Evolutionary conservation across 2,329 filamentous ascomycete species (phyloP), one percentile per base, ranked within the genome.

Genomic region (Arthroderma sp.): DNA sequence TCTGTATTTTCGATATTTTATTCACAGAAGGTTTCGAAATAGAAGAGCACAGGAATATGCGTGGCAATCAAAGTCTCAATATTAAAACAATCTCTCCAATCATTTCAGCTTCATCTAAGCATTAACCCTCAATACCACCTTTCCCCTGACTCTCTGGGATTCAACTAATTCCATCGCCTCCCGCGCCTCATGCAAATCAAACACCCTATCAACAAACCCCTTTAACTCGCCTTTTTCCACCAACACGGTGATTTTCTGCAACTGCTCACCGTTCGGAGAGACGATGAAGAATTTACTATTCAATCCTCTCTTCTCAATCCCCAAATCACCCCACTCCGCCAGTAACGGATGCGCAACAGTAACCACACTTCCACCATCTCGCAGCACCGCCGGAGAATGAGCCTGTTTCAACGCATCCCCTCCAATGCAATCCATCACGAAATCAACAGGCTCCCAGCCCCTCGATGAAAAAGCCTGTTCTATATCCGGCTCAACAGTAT

Each of bases 391-490:
- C 0, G 56, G 50, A 3, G 54, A 56, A 51, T 64, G 59, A 10
- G 56, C 56, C 38, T 63, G 57, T n/a, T 48, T 54, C 46, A 64
- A 58, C 34, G 59, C 58, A 30, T 57, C 48, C 2, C 54, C 54
- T 29, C 61, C 63, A 8, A 57, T 52, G 44, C 63, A 67, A 42
- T 68, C 65, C 27, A 68, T 48, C 6, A 68, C 62, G 5, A 68
- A 48, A 50, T 68, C 64, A 6, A 66, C 63, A 0, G 64, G 61
- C 1, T 48, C 46, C 57, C 61, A 65, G 7, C 50, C 50, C 3
- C 54, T 56, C 4, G 53, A 41, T 6, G 51, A 53, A 53, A 66
- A 66, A 22, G 54, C 52, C 22, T 48, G 46, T 1, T 51, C 54
- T 29, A 66, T 53, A 47, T 65, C 56, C 39, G 55, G 22, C 22